phyloP scores from a whole-genome alignment of 257 asterid genomes.

The Anisodus acutangulus region DNA sequence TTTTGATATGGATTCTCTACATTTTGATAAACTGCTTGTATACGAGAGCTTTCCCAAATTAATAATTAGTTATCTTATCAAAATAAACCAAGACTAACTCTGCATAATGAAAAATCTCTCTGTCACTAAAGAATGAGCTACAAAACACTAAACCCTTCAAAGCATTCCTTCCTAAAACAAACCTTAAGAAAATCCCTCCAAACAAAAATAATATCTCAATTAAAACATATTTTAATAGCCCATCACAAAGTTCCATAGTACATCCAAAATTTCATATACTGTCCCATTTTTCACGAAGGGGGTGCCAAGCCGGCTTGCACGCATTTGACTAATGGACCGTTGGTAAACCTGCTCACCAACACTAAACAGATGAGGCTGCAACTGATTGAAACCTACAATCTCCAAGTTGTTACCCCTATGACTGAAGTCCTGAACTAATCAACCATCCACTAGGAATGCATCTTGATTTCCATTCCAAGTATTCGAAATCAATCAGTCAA shows the following conservation, averaged over 20 bases:
- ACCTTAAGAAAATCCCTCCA: background rate
- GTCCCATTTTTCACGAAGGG: background rate
- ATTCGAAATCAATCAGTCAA: too few species aligned
- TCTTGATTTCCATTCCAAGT: too few species aligned
- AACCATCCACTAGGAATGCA: background rate
- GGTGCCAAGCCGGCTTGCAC: background rate
- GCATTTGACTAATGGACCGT: background rate
- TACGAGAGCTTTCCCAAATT: background rate
- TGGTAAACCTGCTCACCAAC: background rate
- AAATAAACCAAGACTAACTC: constrained; percentile 29
- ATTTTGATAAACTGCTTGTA: background rate
- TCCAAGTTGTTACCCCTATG: background rate
- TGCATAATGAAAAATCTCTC: constrained; percentile 63
- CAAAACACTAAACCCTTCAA: background rate
- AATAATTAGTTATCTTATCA: background rate
- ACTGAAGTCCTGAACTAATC: background rate
- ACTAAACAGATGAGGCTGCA: background rate
- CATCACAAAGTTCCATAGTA: background rate
- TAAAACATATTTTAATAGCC: background rate
- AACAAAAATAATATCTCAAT: background rate
- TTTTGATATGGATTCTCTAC: background rate
- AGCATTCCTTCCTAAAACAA: background rate
- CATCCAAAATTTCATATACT: background rate
- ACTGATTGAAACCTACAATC: background rate
- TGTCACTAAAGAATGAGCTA: background rate